Percentiles rank a stretch among this genome's conserved stretches.
Conservation (phyloP, 2,329 filamentous ascomycete species). For the Microsporum canis region DNA sequence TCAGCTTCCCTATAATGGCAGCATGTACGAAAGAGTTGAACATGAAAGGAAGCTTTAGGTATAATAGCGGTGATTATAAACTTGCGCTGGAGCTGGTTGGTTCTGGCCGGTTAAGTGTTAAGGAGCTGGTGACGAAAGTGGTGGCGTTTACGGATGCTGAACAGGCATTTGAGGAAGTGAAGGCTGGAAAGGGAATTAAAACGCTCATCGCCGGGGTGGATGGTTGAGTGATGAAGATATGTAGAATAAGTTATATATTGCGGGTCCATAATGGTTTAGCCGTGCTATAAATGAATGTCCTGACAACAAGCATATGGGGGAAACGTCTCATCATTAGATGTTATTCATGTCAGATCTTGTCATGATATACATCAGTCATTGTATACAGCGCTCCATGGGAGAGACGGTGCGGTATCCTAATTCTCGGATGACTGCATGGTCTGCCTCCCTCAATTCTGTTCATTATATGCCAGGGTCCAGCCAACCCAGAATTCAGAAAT, state of each 20-base stretch:
- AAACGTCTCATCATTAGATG: too few species aligned
- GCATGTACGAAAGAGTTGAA: slow-evolving; percentile 83
- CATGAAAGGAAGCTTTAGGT: slow-evolving; percentile 78
- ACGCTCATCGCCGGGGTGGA: slow-evolving; percentile 34
- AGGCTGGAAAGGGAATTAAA: slow-evolving; percentile 57
- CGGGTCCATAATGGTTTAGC: too few species aligned
- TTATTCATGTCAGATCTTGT: too few species aligned
- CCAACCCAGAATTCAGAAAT: too few species aligned
- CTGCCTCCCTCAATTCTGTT: too few species aligned
- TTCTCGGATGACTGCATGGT: too few species aligned
- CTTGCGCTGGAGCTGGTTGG: slow-evolving; percentile 68
- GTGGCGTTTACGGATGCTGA: slow-evolving; percentile 76
- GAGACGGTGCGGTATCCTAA: too few species aligned
- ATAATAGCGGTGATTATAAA: slow-evolving; percentile 77
- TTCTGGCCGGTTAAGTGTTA: slow-evolving; percentile 58
- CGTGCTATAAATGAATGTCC: too few species aligned
- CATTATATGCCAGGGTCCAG: too few species aligned
- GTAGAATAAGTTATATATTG: not conserved
- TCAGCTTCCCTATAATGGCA: slow-evolving; percentile 84
- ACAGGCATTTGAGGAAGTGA: slow-evolving; percentile 75
- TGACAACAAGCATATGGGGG: too few species aligned
- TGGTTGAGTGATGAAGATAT: slow-evolving; percentile 8
- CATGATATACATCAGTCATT: too few species aligned
- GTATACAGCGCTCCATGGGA: too few species aligned
- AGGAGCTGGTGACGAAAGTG: slow-evolving; percentile 65